Conservation (phyloP, 169 alveolate species). For the Plasmodium gaboni region DNA sequence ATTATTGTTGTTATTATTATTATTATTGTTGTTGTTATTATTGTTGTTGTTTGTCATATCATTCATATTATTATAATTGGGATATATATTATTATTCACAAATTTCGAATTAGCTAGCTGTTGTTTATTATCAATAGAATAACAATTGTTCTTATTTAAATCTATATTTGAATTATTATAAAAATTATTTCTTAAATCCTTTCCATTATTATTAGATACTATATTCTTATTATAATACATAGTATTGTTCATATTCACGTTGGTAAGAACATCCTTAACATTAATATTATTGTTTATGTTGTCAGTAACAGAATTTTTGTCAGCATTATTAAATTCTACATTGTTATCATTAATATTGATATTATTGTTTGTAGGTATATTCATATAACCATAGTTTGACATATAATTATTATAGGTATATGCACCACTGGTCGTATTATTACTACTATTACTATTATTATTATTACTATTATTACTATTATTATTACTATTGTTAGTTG, state of each 20-base stretch:
- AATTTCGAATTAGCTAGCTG: not conserved
- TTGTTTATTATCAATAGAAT: not conserved
- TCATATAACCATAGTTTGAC: no score
- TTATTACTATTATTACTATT: not conserved
- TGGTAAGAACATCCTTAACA: not conserved
- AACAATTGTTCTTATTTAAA: not conserved
- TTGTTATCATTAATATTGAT: no score
- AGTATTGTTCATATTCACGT: not conserved
- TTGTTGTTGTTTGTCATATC: not conserved
- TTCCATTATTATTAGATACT: not conserved
- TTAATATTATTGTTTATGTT: not conserved
- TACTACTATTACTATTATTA: not conserved
- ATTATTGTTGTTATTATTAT: not conserved
- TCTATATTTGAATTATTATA: not conserved
- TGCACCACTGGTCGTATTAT: not conserved
- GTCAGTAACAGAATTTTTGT: no score
- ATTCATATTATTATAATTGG: conserved; percentile 4
- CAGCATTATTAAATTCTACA: no score
- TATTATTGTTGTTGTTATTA: not conserved
- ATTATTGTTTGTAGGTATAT: no score
- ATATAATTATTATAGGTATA: not conserved
- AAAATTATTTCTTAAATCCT: not conserved
- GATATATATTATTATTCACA: not conserved
- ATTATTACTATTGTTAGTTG: not conserved
- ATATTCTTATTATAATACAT: not conserved